Evolutionary conservation across 2,329 filamentous ascomycete genomes (phyloP).

Genomic region (Coniosporium tulheliwenetii): DNA sequence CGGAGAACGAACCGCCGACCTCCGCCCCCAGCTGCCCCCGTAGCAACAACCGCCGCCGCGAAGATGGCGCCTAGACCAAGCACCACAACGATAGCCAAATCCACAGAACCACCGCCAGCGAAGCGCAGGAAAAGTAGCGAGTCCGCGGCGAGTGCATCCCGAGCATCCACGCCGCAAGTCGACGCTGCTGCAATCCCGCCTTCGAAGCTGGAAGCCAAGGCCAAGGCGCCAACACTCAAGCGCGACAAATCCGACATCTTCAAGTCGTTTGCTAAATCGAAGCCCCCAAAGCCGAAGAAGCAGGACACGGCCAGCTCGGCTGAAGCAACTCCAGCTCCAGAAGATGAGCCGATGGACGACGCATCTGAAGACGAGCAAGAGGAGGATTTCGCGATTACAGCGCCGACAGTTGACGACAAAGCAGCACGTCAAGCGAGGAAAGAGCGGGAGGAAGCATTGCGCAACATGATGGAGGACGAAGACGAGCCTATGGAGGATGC

Average conservation of each 20-base stretch:
- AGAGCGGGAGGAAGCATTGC: conserved; percentile 49
- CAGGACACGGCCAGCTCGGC: conserved; percentile 22
- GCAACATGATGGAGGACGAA: conserved; percentile 61
- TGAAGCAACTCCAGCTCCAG: conserved; percentile 19
- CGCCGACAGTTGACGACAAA: conserved; percentile 5
- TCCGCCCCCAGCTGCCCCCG: conserved; percentile 20
- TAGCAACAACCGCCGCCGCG: conserved; percentile 7
- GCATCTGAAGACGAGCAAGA: conserved; percentile 43
- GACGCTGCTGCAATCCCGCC: conserved; percentile 8
- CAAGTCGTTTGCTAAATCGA: conserved; percentile 61
- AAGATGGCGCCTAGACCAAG: conserved; percentile 11
- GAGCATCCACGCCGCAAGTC: conserved; percentile 17
- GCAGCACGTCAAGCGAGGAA: conserved; percentile 31
- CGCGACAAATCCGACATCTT: conserved; percentile 53
- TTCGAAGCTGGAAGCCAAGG: conserved; percentile 19
- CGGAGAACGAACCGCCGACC: conserved; percentile 25
- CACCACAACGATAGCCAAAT: conserved; percentile 8
- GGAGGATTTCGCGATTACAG: conserved; percentile 30
- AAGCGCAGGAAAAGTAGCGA: conserved; percentile 14
- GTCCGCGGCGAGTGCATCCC: conserved; percentile 9
- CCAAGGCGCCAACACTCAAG: conserved; percentile 34
- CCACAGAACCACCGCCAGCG: conserved; percentile 8
- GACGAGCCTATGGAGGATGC: background rate
- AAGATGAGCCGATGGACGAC: conserved; percentile 35
- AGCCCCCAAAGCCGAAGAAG: conserved; percentile 34